Base-by-base conservation (phyloP, 805 yeast species). In the Yarrowia divulgata region DNA sequence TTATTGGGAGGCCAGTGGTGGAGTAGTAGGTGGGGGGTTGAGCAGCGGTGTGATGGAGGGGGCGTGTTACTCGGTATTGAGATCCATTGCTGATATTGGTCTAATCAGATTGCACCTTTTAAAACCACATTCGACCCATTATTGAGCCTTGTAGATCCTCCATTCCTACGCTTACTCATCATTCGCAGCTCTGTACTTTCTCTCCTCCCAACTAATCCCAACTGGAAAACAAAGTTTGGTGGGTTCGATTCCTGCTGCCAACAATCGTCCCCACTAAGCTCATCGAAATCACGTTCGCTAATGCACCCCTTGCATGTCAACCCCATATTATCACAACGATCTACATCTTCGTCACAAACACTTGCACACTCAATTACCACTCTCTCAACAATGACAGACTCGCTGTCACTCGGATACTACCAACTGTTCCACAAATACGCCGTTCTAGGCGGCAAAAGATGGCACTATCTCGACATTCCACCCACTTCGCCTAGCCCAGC, bases 391-490 rank as follows among this genome's bases (percentile, higher is more conserved):
- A 54, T 39, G 45, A 18, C 32, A 2, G 54, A 49, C 46, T 16
- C 18, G 5, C 68, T 63, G 14, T 43, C 40, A 1, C 48, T 58
- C 35, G 68, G 43, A 32, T 67, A 67, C 68, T 67, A 67, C 37
- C 6, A 19, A 2, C 42, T 67, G 23, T 67, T 23, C 42, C 69
- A 67, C 54, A 18, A 29, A 14, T 55, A 67, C 42, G 69, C 69
- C 50, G 35, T 67, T 16, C 23, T 67, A 5, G 52, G 54, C 10
- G 50, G 34, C 8, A 67, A 58, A 58, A 18, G 68, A 58, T 67
- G 69, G 69, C 69, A 67, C 8, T 67, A 67, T 40, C 52, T 67
- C 35, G 69, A 67, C 10, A 42, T 67, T 45, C 69, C 69, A 2
- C 67, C 67, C 12, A 54, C 67, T 1, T 23, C 34, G 14, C 42